Conservation (phyloP, 2,329 filamentous ascomycete species). For the Arthrobotrys sphaeroides region DNA sequence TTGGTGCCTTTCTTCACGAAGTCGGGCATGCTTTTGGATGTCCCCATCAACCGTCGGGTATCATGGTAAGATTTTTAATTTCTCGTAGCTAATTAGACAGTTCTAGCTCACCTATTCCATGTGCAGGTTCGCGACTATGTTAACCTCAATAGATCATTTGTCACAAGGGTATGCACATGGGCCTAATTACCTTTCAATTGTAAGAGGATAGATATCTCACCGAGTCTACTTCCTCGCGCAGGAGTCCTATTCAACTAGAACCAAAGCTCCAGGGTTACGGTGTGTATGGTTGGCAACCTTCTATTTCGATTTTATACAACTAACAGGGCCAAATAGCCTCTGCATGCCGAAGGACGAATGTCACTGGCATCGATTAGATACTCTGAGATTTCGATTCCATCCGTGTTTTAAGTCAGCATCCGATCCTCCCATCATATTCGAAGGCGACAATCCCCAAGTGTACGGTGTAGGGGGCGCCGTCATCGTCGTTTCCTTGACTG, state of each 20-base stretch:
- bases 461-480: slow-evolving; percentile 75
- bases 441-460: slow-evolving; percentile 56
- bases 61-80: slow-evolving; percentile 73
- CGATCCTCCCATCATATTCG: slow-evolving; percentile 66
- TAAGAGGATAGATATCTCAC: background rate
- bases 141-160: slow-evolving; percentile 55
- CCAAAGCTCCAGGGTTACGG: slow-evolving; percentile 55
- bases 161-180: slow-evolving; percentile 52
- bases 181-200: background rate
- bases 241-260: slow-evolving; percentile 56
- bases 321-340: slow-evolving; percentile 46
- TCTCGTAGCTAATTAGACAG: background rate
- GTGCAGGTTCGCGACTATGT: slow-evolving; percentile 53
- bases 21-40: slow-evolving; percentile 90
- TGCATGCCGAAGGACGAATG: slow-evolving; percentile 76
- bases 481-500: slow-evolving; percentile 79
- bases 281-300: slow-evolving; percentile 4
- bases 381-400: slow-evolving; percentile 86
- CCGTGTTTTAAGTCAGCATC: slow-evolving; percentile 86
- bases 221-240: background rate
- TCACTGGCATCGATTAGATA: slow-evolving; percentile 88
- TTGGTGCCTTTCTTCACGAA: slow-evolving; percentile 91
- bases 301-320: background rate
- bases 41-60: slow-evolving; percentile 85
- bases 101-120: background rate